Evolutionary conservation across 2,329 filamentous ascomycete genomes (phyloP), one percentile per base, ranked within the genome.

Genomic region (Parastagonospora nodorum): DNA sequence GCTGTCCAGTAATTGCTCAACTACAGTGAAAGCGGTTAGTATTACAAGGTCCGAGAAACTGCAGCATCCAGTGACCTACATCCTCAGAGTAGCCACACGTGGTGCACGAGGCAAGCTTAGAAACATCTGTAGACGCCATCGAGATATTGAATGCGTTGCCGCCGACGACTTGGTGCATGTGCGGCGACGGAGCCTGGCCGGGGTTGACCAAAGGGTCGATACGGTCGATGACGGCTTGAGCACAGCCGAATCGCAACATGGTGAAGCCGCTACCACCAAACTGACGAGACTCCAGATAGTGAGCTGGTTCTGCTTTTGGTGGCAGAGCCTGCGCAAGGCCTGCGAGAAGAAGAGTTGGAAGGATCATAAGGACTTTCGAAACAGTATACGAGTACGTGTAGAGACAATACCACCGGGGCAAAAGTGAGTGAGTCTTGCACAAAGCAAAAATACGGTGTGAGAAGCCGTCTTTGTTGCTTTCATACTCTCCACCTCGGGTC

Each of bases 1-100:
- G 67, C 67, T 6, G 67, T 71, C 67, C 67, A 71, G 58, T 71
- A 70, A 50, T 70, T 69, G 15, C 43, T 46, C 28, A 46, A 11
- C 43, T 46, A 31, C 7, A 9, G 11, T 3, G 2, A 28, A 9
- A 9, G 15, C 35, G 8, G 16, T 16, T 6, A 31, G 35, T 37
- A 15, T 14, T 29, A 1, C 19, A 24, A 24, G 5, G 19, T 45
- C 8, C 10, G 8, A 12, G n/a, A n/a, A 39, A 33, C 10, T 9
- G 24, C n/a, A 24, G 12, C 16, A 16, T 27, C 8, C 8, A 10
- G 16, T 7, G 33, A 29, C 57, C 38, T 49, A 60, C 58, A 51
- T 60, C 58, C 36, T 60, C 58, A 38, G 53, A 54, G 35, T 60
- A 60, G 2, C 53, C 47, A 24, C 42, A 50, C 5, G 42, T 62